Evolutionary conservation across 257 asterid species (phyloP).

Genomic region (Solanum piurae): DNA sequence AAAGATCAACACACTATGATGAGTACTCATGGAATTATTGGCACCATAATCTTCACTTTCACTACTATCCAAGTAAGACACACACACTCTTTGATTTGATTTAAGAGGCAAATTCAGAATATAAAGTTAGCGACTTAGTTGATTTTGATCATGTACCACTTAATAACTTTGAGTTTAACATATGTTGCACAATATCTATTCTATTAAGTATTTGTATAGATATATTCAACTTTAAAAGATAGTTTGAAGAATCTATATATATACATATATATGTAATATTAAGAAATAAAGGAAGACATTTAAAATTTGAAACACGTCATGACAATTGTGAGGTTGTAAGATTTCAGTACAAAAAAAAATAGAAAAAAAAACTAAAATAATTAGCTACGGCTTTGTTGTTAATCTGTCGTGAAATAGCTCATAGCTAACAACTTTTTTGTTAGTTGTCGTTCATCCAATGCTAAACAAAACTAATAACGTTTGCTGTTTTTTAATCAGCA

Average conservation of each 20-base stretch:
- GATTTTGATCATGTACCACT: neutral
- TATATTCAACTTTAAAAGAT: neutral
- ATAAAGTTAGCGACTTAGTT: neutral
- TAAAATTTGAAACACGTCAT: neutral
- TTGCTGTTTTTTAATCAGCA: neutral
- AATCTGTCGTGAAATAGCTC: neutral
- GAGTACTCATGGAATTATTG: conserved; percentile 35
- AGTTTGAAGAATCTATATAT: neutral
- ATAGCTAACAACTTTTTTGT: no score
- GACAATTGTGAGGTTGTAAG: neutral
- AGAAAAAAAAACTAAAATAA: no score
- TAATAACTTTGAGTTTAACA: neutral
- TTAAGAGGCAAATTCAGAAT: neutral
- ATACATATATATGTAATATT: neutral
- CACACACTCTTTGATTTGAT: neutral
- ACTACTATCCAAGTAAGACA: conserved; percentile 23
- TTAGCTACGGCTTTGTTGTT: neutral
- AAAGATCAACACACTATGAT: conserved; percentile 3
- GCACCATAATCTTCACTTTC: conserved; percentile 24
- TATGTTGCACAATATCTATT: neutral
- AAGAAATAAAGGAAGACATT: no score
- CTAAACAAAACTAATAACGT: no score
- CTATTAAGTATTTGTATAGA: neutral
- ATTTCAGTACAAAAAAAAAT: neutral
- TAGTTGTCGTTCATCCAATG: no score